Evolutionary conservation across 164 flowering plant species (phyloP).

Genomic region (Santalum album): DNA sequence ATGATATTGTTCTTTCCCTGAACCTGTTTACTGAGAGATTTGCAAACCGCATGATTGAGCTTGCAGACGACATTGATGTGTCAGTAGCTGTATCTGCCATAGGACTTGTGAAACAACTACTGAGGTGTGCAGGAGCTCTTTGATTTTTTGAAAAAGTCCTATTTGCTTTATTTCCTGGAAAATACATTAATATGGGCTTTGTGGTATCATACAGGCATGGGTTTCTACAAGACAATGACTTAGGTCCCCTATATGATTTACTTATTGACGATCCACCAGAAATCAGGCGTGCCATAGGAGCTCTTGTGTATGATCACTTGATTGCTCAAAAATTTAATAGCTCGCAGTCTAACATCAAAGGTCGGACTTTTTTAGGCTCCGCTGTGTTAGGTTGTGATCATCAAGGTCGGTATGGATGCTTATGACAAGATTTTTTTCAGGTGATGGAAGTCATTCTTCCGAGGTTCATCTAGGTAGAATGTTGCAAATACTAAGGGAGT

Average conservation of each 20-base stretch:
- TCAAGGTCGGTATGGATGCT: background rate
- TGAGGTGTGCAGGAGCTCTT: constrained; percentile 41
- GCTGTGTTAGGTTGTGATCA: background rate
- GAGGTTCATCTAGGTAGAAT: constrained; percentile 81
- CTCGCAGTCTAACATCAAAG: constrained; percentile 55
- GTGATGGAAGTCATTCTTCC: constrained; percentile 49
- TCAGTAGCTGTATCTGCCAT: constrained; percentile 97
- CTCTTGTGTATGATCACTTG: constrained; percentile 89
- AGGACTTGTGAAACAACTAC: constrained; percentile 84
- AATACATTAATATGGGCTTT: constrained; percentile 4
- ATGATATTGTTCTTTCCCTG: constrained; percentile 89
- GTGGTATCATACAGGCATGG: constrained; percentile 91
- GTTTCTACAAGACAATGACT: constrained; percentile 81
- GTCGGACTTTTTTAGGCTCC: constrained; percentile 17
- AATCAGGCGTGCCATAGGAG: constrained; percentile 93
- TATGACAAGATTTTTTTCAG: constrained; percentile 27
- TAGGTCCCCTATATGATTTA: constrained; percentile 89
- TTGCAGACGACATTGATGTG: constrained; percentile 96
- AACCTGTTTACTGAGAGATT: constrained; percentile 92
- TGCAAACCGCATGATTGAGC: constrained; percentile 87
- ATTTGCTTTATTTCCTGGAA: background rate
- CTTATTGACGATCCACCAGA: constrained; percentile 90
- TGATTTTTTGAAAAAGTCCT: background rate
- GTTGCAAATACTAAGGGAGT: constrained; percentile 59
- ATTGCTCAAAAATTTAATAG: constrained; percentile 83